These are phyloP conservation scores for Protea cynaroides DNA, from an alignment of 164 flowering plant species.

Conservation along the genomic window DNA sequence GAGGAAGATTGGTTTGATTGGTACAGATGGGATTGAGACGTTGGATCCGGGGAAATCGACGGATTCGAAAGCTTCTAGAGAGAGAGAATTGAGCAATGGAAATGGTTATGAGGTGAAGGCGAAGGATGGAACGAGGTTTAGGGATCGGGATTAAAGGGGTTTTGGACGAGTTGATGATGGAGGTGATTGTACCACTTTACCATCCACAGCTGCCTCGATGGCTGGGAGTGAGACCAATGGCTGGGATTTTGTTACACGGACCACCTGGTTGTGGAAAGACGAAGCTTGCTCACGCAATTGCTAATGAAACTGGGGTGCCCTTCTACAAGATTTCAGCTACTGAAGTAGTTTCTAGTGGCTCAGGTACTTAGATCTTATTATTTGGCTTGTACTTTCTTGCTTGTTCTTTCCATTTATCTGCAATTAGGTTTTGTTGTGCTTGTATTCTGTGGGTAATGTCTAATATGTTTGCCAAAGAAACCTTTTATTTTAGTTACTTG, in stretches of 20 bases:
- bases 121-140: constrained; percentile 58
- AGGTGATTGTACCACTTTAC: constrained; percentile 64
- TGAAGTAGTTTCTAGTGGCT: constrained; percentile 86
- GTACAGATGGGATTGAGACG: not conserved
- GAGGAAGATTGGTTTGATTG: not conserved
- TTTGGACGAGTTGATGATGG: constrained; percentile 67
- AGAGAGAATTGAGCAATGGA: constrained; percentile 5
- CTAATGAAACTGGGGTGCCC: constrained; percentile 84
- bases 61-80: constrained; percentile 8
- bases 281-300: constrained; percentile 85
- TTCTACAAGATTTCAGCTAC: constrained; percentile 86
- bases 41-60: constrained; percentile 4
- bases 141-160: constrained; percentile 64
- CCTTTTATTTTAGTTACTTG: too few relatives aligned
- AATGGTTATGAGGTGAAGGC: constrained; percentile 17
- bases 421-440: too few relatives aligned
- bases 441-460: too few relatives aligned
- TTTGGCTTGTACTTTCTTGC: not conserved
- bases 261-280: constrained; percentile 99
- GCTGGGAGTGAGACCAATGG: constrained; percentile 66
- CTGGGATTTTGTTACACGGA: constrained; percentile 82
- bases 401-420: not conserved
- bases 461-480: too few relatives aligned
- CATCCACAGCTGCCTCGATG: constrained; percentile 50
- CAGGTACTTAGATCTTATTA: constrained; percentile 39